Base-by-base conservation (phyloP, 75 land plant genomes). In the Picea glauca region DNA sequence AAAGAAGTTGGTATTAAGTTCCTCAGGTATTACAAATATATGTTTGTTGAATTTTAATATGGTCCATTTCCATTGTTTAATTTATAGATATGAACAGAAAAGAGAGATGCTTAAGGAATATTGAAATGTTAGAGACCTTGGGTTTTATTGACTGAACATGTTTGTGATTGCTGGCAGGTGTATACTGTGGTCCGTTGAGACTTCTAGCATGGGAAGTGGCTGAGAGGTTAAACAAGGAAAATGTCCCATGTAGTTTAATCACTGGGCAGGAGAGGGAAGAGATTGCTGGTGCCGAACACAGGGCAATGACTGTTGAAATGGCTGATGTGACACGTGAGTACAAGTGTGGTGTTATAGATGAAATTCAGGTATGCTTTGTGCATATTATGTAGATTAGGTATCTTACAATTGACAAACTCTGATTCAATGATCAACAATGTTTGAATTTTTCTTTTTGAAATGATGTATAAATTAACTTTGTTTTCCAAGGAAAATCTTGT, bases 131-230 rank as follows among this genome's bases (percentile, higher is more conserved):
- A 1, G 26, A 4, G 6, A 26, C 65, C 0, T 20, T 66, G 35
- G 5, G 18, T 17, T 66, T 43, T 17, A n/a, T 14, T 43, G 74
- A 70, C n/a, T 80, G 80, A 35, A 17, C 58, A 40, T 17, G 21
- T 50, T 79, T 38, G 9, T 72, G 35, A 56, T 30, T 80, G 33
- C 4, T 40, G 70, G 26, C 74, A 94, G 97, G 97, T 23, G 60
- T 94, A 65, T 96, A 96, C 79, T 93, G 96, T 86, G 96, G 91
- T 13, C 98, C 98, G n/a, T 74, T 96, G 35, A 84, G 98, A 67
- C 88, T 96, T 30, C 77, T 96, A 60, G 98, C 98, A 54, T 90
- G 94, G 94, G 98, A 96, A 75, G 94, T 96, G 33, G 89, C 94
- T 58, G 85, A 91, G 35, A 85, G 87, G 59, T 20, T 93, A 64